A percentile compares a stretch with the other conserved stretches of the same genome.
phyloP scores from a whole-genome alignment of 495 filamentous ascomycete genomes.

The Penicillium coprophilum region DNA sequence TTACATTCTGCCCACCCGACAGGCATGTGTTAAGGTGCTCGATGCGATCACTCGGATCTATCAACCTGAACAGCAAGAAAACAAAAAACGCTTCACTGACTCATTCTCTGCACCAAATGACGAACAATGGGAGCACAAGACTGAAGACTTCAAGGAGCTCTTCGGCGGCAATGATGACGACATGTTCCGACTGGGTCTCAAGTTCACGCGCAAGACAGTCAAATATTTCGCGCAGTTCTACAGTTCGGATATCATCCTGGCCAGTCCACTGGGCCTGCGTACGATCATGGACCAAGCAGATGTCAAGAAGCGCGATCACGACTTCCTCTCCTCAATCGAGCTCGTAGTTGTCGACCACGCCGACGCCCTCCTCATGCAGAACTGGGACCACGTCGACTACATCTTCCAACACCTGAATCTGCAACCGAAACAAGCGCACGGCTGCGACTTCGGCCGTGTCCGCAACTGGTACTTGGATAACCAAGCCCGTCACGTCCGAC shows the following conservation, averaged over 20 bases:
- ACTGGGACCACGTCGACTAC: constrained; percentile 93
- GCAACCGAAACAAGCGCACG: constrained; percentile 85
- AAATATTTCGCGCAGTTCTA: constrained; percentile 97
- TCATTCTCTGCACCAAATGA: constrained; percentile 66
- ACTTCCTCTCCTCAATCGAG: constrained; percentile 92
- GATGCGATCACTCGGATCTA: constrained; percentile 69
- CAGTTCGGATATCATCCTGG: constrained; percentile 91
- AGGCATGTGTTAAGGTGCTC: constrained; percentile 75
- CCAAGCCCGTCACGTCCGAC: constrained; percentile 74
- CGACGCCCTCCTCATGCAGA: constrained; percentile 94
- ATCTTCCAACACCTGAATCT: constrained; percentile 90
- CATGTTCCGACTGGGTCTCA: constrained; percentile 89
- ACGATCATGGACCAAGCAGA: constrained; percentile 80
- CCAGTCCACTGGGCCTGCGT: constrained; percentile 81
- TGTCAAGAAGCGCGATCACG: constrained; percentile 77
- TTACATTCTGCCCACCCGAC: constrained; percentile 81
- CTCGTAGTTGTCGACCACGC: constrained; percentile 87
- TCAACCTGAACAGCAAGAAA: constrained; percentile 88
- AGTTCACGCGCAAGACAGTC: constrained; percentile 92
- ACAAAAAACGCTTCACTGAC: constrained; percentile 87
- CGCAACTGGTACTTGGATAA: constrained; percentile 89
- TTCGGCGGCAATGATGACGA: constrained; percentile 96
- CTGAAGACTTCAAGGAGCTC: constrained; percentile 84
- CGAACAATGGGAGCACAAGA: constrained; percentile 66
- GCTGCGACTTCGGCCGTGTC: constrained; percentile 90